Conservation (phyloP, 1,284 basidiomycete species). For the Grifola frondosa region DNA sequence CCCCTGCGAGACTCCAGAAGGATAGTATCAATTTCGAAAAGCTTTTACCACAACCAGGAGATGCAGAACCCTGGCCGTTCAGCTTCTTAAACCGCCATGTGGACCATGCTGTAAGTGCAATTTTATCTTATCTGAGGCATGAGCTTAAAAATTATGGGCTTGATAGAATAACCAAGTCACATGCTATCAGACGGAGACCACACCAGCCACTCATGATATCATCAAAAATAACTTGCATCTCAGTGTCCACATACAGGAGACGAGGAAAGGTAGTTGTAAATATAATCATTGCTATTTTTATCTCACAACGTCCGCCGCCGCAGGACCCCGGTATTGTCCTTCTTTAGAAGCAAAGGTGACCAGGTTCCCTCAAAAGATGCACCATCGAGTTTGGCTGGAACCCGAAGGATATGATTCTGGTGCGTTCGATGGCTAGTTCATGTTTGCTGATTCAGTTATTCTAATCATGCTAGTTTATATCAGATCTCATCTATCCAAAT, state of each 20-base stretch:
- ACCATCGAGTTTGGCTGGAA: slow-evolving; percentile 85
- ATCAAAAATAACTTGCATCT: slow-evolving; percentile 73
- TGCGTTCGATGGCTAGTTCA: slow-evolving; percentile 31
- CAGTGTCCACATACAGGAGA: slow-evolving; percentile 84
- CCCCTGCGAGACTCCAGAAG: slow-evolving; percentile 77
- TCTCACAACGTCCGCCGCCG: background rate
- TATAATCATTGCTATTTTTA: background rate
- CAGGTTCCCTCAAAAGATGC: slow-evolving; percentile 71
- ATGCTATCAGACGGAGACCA: slow-evolving; percentile 79
- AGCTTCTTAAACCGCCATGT: slow-evolving; percentile 42
- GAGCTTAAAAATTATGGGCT: background rate
- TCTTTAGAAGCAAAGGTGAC: slow-evolving; percentile 86
- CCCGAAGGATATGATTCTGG: slow-evolving; percentile 89
- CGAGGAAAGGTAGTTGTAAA: slow-evolving; percentile 67
- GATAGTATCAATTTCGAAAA: slow-evolving; percentile 68
- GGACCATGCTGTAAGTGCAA: slow-evolving; percentile 38
- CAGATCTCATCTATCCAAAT: slow-evolving; percentile 86
- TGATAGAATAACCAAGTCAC: slow-evolving; percentile 65
- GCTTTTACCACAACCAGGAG: slow-evolving; percentile 62
- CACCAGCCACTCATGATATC: slow-evolving; percentile 68
- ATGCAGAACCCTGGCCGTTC: slow-evolving; percentile 60
- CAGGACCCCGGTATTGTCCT: slow-evolving; percentile 88
- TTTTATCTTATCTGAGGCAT: background rate
- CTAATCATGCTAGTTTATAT: background rate
- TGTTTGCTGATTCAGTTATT: too few relatives aligned